Evolutionary conservation across 768 basidiomycete species (phyloP).

Genomic region (Pleurotus ostreatus): DNA sequence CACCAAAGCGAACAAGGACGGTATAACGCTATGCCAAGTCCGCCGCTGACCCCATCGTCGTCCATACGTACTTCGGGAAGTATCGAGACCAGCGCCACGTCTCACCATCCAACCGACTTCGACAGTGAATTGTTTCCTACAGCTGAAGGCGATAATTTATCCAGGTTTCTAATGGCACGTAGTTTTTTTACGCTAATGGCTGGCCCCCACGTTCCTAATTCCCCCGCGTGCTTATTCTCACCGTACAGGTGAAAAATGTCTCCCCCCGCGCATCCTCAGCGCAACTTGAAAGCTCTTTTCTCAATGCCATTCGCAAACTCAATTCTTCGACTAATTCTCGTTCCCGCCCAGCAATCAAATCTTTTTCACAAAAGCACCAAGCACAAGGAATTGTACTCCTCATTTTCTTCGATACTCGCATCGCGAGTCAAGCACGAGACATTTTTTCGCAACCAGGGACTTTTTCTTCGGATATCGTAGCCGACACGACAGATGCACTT

Average conservation of each 20-base stretch:
- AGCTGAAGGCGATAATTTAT: conserved; percentile 10
- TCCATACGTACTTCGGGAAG: conserved; percentile 17
- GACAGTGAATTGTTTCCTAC: conserved; percentile 13
- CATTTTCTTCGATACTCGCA: conserved; percentile 58
- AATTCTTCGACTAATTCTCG: background rate
- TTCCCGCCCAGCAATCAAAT: background rate
- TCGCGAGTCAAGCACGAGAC: conserved; percentile 32
- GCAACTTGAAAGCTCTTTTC: conserved; percentile 24
- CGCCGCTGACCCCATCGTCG: conserved; percentile 52
- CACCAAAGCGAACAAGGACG: background rate
- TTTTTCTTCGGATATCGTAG: conserved; percentile 21
- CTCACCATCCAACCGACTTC: conserved; percentile 8
- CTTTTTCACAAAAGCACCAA: conserved; percentile 13
- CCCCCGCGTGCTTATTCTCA: background rate
- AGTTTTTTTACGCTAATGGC: background rate
- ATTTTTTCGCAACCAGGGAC: conserved; percentile 21
- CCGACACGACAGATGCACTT: conserved; percentile 22
- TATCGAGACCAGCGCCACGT: conserved; percentile 10
- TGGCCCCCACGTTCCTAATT: no score
- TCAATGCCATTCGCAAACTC: background rate
- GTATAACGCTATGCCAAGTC: conserved; percentile 38
- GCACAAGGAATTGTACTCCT: conserved; percentile 51
- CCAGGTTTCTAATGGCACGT: conserved; percentile 16
- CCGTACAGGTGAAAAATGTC: conserved; percentile 35
- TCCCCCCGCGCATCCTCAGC: conserved; percentile 17